Percentiles rank a stretch among this genome's conserved stretches.
These are phyloP conservation scores for Globisporangium echinulatum DNA, from an alignment of 352 stramenopile species.

Conservation along the genomic window DNA sequence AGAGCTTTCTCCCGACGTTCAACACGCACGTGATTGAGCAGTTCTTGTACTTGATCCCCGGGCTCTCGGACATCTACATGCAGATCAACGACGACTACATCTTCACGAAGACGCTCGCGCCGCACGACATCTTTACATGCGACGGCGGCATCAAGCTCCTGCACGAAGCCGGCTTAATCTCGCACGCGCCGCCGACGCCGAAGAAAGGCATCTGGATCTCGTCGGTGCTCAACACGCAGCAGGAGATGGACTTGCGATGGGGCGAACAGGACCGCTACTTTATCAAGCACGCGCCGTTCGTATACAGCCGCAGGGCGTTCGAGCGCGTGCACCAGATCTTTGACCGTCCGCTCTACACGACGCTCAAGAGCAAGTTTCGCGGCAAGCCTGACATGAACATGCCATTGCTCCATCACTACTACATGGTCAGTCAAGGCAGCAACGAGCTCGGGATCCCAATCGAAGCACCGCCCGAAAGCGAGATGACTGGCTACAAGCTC, in stretches of 20 bases:
- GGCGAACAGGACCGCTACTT: conserved; percentile 74
- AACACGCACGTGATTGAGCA: conserved; percentile 89
- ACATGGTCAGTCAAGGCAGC: conserved; percentile 79
- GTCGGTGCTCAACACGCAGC: conserved; percentile 84
- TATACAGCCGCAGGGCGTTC: conserved; percentile 83
- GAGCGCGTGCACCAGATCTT: conserved; percentile 86
- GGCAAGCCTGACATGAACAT: conserved; percentile 87
- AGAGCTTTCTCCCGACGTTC: conserved; percentile 75
- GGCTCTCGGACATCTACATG: conserved; percentile 86
- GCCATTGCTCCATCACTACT: conserved; percentile 82
- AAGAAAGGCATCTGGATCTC: conserved; percentile 88
- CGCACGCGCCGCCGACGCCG: conserved; percentile 54
- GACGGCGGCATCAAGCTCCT: conserved; percentile 79
- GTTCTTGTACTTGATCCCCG: conserved; percentile 83
- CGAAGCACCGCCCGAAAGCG: conserved; percentile 54
- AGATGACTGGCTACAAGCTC: conserved; percentile 83
- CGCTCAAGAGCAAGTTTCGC: conserved; percentile 82
- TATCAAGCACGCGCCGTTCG: conserved; percentile 86
- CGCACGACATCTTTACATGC: conserved; percentile 85
- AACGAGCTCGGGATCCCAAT: conserved; percentile 77
- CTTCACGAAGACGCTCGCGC: conserved; percentile 74
- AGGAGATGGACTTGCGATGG: conserved; percentile 83
- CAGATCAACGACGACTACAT: conserved; percentile 89
- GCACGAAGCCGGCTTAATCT: conserved; percentile 72
- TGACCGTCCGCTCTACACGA: conserved; percentile 73